Conservation (phyloP, 2,329 filamentous ascomycete species). For the Exophiala aquamarina region DNA sequence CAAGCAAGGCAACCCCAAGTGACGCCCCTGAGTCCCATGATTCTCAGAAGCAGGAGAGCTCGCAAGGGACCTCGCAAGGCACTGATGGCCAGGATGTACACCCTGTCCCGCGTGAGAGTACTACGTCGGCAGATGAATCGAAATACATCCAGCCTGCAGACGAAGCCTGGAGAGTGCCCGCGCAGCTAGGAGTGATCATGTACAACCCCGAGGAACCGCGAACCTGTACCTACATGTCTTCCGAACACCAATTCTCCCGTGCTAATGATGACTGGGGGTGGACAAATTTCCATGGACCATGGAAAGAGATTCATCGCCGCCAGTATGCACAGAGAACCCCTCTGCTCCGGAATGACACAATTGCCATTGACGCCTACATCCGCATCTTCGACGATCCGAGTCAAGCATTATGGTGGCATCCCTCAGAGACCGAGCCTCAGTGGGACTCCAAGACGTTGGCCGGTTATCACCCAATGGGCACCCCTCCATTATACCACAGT, state of each 20-base stretch:
- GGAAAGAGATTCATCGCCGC: conserved; percentile 59
- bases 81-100: background rate
- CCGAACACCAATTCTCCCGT: conserved; percentile 59
- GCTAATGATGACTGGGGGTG: conserved; percentile 63
- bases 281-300: conserved; percentile 61
- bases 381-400: conserved; percentile 62
- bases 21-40: background rate
- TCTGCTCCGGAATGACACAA: conserved; percentile 59
- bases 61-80: background rate
- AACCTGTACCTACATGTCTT: conserved; percentile 56
- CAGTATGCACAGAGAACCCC: conserved; percentile 58
- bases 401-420: conserved; percentile 61
- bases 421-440: conserved; percentile 46
- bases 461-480: conserved; percentile 54
- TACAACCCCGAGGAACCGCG: conserved; percentile 65
- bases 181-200: conserved; percentile 61
- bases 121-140: background rate
- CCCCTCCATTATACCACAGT: conserved; percentile 46
- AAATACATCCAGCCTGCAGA: conserved; percentile 7
- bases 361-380: conserved; percentile 63
- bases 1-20: conserved; percentile 8
- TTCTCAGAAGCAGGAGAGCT: conserved; percentile 9
- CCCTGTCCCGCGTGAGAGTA: background rate
- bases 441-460: conserved; percentile 60
- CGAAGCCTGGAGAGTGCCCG: conserved; percentile 51